Conservation (phyloP, 1,284 basidiomycete species). For the Omphalotus olearius region DNA sequence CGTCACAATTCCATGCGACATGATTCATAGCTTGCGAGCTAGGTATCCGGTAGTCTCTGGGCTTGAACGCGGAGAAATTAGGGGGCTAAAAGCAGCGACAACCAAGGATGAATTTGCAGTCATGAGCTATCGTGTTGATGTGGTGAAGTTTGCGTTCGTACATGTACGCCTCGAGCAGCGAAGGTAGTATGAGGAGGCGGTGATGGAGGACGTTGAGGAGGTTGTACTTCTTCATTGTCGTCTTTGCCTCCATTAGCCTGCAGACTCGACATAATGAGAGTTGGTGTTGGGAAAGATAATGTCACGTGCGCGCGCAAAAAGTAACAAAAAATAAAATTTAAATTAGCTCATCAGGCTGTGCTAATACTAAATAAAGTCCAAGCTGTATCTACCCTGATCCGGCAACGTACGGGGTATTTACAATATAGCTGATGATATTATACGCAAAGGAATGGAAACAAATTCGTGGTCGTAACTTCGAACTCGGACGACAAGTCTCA, state of each 20-base stretch:
- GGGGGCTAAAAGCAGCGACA: constrained; percentile 45
- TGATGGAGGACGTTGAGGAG: constrained; percentile 66
- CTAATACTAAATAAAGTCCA: no score
- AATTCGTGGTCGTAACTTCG: no score
- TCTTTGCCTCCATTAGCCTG: constrained; percentile 28
- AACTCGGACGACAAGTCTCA: no score
- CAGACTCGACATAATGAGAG: not conserved
- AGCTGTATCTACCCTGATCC: no score
- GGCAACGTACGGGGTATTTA: no score
- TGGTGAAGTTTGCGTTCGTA: constrained; percentile 36
- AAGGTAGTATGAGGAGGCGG: constrained; percentile 71
- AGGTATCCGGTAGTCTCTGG: constrained; percentile 65
- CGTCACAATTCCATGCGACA: constrained; percentile 79
- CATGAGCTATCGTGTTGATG: constrained; percentile 7
- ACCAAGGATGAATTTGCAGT: constrained; percentile 10
- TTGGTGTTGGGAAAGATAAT: no score
- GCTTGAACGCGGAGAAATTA: constrained; percentile 73
- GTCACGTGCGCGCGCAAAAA: no score
- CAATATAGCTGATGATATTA: no score
- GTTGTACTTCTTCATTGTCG: constrained; percentile 54
- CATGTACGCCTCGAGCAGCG: constrained; percentile 63
- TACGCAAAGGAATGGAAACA: no score
- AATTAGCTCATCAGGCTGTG: no score
- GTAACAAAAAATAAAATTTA: no score
- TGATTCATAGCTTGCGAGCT: constrained; percentile 64